Conservation (phyloP, 495 filamentous ascomycete species). For the Neurospora sp. region DNA sequence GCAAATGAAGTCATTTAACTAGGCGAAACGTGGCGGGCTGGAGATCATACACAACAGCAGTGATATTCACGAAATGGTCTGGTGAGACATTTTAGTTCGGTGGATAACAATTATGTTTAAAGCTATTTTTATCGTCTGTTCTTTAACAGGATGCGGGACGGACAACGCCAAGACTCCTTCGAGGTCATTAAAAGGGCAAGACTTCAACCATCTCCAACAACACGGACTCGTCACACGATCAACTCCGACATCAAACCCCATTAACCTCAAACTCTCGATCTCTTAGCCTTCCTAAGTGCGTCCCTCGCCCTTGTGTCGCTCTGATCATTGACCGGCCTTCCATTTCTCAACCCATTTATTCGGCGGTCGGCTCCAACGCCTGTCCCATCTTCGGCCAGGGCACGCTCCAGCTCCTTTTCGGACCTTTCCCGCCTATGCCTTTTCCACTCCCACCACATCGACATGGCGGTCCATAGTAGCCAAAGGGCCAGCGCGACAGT, state of each 20-base stretch:
- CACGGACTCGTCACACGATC: not conserved
- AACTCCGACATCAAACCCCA: not conserved
- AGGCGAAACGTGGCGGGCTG: not conserved
- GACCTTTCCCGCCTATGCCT: not conserved
- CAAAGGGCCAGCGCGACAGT: not conserved
- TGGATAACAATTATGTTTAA: not conserved
- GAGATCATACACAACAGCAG: not conserved
- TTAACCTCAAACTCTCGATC: not conserved
- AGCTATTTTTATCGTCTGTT: not conserved
- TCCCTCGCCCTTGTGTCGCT: not conserved
- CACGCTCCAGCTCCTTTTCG: conserved; percentile 16
- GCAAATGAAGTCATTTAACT: not conserved
- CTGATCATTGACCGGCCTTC: not conserved
- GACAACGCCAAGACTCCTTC: not conserved
- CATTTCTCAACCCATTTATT: not conserved
- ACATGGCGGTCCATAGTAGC: not conserved
- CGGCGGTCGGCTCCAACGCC: not conserved
- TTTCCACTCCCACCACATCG: not conserved
- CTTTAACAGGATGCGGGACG: not conserved
- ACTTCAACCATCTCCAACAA: not conserved
- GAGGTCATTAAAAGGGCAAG: not conserved
- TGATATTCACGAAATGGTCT: not conserved
- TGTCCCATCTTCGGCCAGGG: conserved; percentile 5
- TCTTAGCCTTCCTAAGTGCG: not conserved
- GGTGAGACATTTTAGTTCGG: not conserved